A percentile compares a stretch with the other conserved stretches of the same genome.
Conservation (phyloP, 768 basidiomycete species). For the Russula brevipes region DNA sequence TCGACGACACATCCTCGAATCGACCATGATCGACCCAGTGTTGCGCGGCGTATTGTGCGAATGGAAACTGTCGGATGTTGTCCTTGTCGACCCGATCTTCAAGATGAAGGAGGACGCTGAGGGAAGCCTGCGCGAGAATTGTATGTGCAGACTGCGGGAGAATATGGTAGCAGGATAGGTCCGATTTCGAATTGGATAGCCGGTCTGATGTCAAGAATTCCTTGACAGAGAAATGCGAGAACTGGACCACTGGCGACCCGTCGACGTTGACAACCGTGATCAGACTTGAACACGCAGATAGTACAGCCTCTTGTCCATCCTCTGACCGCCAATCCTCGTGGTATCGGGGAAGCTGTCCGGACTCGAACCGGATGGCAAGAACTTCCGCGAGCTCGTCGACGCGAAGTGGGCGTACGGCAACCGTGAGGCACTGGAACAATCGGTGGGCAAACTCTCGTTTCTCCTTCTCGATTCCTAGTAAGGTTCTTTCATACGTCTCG, state of each 20-base stretch:
- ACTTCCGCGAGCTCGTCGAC: slow-evolving; percentile 9
- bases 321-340: not conserved
- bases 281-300: slow-evolving; percentile 6
- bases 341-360: not conserved
- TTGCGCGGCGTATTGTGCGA: not conserved
- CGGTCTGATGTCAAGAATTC: slow-evolving; percentile 13
- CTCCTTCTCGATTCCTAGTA: not conserved
- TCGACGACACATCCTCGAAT: not conserved
- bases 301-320: slow-evolving; percentile 3
- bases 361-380: slow-evolving; percentile 5
- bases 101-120: slow-evolving; percentile 3
- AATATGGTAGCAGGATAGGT: slow-evolving; percentile 6
- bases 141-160: not conserved
- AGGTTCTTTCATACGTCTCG: slow-evolving; percentile 2
- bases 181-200: not conserved
- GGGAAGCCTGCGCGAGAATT: not conserved
- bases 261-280: not conserved
- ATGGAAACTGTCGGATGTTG: not conserved
- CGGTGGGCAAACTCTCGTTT: slow-evolving; percentile 4
- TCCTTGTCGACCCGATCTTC: not conserved
- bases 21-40: slow-evolving; percentile 6
- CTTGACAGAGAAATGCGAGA: slow-evolving; percentile 19
- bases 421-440: not conserved
- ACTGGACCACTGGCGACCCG: slow-evolving; percentile 5
- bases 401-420: not conserved